These are phyloP conservation scores for Coprinellus micaceus DNA, from an alignment of 768 basidiomycete species.

Conservation along the genomic window DNA sequence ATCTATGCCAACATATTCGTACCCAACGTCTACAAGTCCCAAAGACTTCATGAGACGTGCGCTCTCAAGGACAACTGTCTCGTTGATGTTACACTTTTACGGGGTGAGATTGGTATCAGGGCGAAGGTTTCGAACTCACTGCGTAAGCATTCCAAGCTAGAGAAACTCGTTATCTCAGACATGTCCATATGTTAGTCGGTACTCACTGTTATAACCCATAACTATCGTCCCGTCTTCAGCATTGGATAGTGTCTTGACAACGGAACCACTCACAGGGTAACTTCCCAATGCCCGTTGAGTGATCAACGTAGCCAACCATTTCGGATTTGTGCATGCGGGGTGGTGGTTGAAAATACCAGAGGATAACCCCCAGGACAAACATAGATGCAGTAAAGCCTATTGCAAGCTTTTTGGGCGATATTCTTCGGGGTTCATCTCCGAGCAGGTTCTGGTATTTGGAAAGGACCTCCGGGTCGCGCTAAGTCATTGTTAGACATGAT, in stretches of 20 bases:
- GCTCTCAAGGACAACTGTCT: constrained; percentile 46
- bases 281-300: constrained; percentile 18
- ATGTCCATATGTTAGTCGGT: no score
- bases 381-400: not conserved
- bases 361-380: not conserved
- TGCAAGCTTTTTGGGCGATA: not conserved
- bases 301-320: not conserved
- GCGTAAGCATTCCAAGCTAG: not conserved
- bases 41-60: constrained; percentile 48
- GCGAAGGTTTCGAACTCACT: constrained; percentile 33
- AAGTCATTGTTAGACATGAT: no score
- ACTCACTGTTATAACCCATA: constrained; percentile 59
- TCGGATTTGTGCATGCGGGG: not conserved
- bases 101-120: not conserved
- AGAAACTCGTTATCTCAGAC: constrained; percentile 5
- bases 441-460: not conserved
- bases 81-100: constrained; percentile 54
- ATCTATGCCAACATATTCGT: constrained; percentile 57
- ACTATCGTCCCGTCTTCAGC: constrained; percentile 25
- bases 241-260: not conserved
- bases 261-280: constrained; percentile 23
- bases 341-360: not conserved
- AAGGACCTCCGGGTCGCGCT: not conserved
- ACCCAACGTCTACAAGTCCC: constrained; percentile 55
- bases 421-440: not conserved